phyloP scores from a whole-genome alignment of 495 filamentous ascomycete genomes.

The Penicillium angulare region DNA sequence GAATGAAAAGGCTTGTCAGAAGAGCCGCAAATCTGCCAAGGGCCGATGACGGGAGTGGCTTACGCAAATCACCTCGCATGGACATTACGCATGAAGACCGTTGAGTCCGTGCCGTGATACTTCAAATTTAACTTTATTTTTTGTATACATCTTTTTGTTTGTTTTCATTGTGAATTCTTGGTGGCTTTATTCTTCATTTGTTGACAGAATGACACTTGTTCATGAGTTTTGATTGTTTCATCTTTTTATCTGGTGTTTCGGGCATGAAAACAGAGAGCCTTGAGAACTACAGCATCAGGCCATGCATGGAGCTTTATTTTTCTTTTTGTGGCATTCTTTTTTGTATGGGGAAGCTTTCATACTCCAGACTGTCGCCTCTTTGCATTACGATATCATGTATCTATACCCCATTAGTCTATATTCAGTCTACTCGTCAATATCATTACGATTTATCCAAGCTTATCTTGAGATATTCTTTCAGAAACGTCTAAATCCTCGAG shows the following conservation, averaged over 20 bases:
- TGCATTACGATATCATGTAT: conserved; percentile 30
- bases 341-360: no score
- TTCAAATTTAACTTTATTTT: no score
- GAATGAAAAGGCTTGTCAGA: conserved; percentile 38
- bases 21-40: conserved; percentile 31
- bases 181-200: neutral
- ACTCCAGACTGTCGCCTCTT: no score
- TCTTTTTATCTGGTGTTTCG: conserved; percentile 12
- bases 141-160: conserved; percentile 2
- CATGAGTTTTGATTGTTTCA: neutral
- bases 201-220: neutral
- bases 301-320: conserved; percentile 5
- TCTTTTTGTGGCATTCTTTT: conserved; percentile 5
- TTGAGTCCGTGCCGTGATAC: no score
- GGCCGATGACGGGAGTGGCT: conserved; percentile 26
- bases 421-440: neutral
- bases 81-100: conserved; percentile 8
- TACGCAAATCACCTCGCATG: conserved; percentile 1
- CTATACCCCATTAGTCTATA: conserved; percentile 26
- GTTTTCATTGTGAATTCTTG: neutral
- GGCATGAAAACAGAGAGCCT: conserved; percentile 13
- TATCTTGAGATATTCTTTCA: no score
- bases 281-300: neutral
- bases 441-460: no score
- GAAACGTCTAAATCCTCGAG: no score